Evolutionary conservation across 305 asterid genomes (phyloP), one percentile per base, ranked within the genome.

Genomic region (Solanum hybrid): DNA sequence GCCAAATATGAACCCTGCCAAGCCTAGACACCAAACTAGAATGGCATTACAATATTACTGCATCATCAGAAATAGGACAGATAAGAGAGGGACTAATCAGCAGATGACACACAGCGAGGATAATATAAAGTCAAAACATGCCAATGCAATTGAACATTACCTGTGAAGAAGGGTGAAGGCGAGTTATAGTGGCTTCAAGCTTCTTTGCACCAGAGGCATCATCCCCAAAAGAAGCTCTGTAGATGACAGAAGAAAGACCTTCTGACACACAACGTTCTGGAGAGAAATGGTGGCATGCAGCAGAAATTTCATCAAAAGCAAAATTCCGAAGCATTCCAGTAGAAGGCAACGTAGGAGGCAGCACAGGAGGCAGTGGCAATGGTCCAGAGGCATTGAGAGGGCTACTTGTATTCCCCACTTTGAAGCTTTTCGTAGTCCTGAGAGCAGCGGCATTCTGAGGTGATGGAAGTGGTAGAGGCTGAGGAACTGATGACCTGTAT

Each of bases 381-480:
- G 99, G 99, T 35, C 99, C 99, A 83, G 98, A 96, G 90, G 92
- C 92, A 91, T 95, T 90, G 76, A 96, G 96, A 40, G 96, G 95
- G 77, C 98, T 98, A 91, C 97, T 95, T 33, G 82, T 71, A 89
- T 93, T 95, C 12, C 90, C 92, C 91, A 92, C 94, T 91, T 96
- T 97, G 90, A 98, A 98, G 94, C 99, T 98, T 61, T 92, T 75
- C 78, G 92, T 92, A 36, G 95, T 90, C 92, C 94, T 97, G 42
- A 98, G 94, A 69, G 96, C 86, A 39, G 92, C 91, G 14, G 93
- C 91, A 88, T 90, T 94, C 77, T 92, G 94, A n/a, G 98, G 96
- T 5, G 99, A 94, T 0, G 99, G 99, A 61, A 97, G 98, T 74
- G 99, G 99, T 90, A 98, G 99, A 14, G 99, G 99, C 86, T 95